Percentiles rank a stretch among this genome's conserved stretches.
These are phyloP conservation scores for Xylaria multiplex DNA, from an alignment of 2,329 filamentous ascomycete genomes.

Conservation along the genomic window DNA sequence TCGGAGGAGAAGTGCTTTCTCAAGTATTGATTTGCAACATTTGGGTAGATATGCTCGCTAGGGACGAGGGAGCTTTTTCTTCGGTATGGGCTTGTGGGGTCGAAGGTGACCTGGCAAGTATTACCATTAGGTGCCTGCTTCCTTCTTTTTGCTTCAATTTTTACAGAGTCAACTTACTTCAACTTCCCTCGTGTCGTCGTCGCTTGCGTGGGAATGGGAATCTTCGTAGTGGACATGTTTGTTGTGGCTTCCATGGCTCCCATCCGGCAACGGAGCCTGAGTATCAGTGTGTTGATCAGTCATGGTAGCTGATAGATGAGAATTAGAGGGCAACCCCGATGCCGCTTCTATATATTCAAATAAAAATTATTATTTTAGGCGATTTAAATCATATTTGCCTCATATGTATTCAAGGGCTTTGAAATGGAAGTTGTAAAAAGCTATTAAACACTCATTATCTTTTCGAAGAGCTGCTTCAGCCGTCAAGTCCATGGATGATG, in stretches of 20 bases:
- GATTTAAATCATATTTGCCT: neutral
- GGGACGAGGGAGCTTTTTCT: constrained; percentile 73
- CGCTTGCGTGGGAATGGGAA: constrained; percentile 57
- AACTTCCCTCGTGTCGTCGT: constrained; percentile 62
- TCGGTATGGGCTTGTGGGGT: constrained; percentile 68
- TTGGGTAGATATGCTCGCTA: constrained; percentile 56
- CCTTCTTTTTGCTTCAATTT: neutral
- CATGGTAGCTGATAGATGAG: constrained; percentile 24
- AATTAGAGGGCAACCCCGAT: neutral
- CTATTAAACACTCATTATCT: neutral
- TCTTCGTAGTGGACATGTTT: constrained; percentile 52
- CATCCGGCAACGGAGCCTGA: constrained; percentile 33
- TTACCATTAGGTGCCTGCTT: constrained; percentile 9
- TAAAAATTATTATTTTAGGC: neutral
- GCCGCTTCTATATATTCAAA: constrained; percentile 4
- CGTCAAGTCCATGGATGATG: neutral
- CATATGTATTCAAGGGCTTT: neutral
- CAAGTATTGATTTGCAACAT: constrained; percentile 47
- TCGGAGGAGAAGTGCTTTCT: constrained; percentile 57
- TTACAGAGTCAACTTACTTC: constrained; percentile 55
- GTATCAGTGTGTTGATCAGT: constrained; percentile 28
- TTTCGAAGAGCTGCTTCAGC: neutral
- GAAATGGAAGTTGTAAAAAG: neutral
- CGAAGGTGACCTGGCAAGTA: constrained; percentile 67
- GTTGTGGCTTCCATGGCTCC: constrained; percentile 37